Base-by-base conservation (phyloP, 352 stramenopile species). In the Phytophthora sp. region DNA sequence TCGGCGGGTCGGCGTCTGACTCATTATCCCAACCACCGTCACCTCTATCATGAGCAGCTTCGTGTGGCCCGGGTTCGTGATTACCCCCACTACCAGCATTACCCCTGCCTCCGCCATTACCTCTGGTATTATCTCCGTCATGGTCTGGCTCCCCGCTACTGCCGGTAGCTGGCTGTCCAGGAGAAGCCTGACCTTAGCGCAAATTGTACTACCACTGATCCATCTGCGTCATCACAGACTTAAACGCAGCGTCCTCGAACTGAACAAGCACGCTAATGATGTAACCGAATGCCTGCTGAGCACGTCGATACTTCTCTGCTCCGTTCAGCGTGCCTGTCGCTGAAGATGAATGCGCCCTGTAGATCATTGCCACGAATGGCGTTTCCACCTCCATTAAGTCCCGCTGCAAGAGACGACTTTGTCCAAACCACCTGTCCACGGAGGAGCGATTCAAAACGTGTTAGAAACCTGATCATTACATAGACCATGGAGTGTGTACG, bases 141-240 rank as follows among this genome's bases (percentile, higher is more conserved):
- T 33, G 31, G 31, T 38, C 31, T 33, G 29, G 29, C 29, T 5
- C 29, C 9, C 29, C 29, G 29, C 29, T 33, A 9, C 29, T 33
- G 9, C 9, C 29, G 29, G 29, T 33, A 33, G 9, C 31, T 38
- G 31, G 16, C 31, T 38, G 12, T 3, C 21, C 15, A 1, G 42
- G 5, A 3, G 23, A 15, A 33, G 21, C 12, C 24, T 51, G 24
- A 6, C 24, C 42, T n/a, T 51, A 35, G 3, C 49, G 38, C 15
- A 66, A 49, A 16, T 60, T 54, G 27, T 66, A 47, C 38, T 49
- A 66, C 58, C 47, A 66, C 30, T 54, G 7, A 39, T 66, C 39
- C 9, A 60, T 27, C 7, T 53, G 27, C 12, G 18, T 39, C 58
- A 60, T 55, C 23, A 49, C 49, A 9, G 30, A 9, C 3, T 55